Conservation (phyloP, 176 grass and related monocot genomes). For the Cenchrus americanus region DNA sequence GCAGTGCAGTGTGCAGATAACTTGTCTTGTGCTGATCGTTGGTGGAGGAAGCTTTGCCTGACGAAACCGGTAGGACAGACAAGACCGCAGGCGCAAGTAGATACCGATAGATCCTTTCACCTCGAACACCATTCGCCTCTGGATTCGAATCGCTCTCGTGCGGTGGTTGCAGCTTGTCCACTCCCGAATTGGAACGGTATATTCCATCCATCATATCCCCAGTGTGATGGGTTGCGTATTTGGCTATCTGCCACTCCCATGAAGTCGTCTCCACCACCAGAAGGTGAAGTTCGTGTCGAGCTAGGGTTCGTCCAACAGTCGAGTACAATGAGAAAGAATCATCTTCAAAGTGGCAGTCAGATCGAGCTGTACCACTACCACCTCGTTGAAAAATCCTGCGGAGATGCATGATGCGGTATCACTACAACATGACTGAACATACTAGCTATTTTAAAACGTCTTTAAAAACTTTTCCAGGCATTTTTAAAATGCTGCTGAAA, state of each 20-base stretch:
- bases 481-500: too few relatives aligned
- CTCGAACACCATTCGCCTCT: neutral
- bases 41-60: slow-evolving; percentile 12
- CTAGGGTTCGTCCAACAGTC: neutral
- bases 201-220: slow-evolving; percentile 1
- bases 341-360: neutral
- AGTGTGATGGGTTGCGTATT: neutral
- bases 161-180: neutral
- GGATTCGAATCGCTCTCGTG: neutral
- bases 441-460: too few relatives aligned
- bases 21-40: neutral
- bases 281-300: slow-evolving; percentile 1
- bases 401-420: neutral
- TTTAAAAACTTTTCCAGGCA: too few relatives aligned
- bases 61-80: slow-evolving; percentile 26
- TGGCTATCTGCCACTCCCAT: neutral
- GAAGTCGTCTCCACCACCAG: neutral
- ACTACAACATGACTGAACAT: too few relatives aligned
- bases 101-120: neutral
- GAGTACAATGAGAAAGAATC: too few relatives aligned
- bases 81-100: slow-evolving; percentile 10
- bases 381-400: neutral
- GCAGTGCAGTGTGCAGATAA: neutral
- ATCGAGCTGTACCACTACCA: neutral
- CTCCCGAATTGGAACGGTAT: slow-evolving; percentile 7